Conservation (phyloP, 2,329 filamentous ascomycete species). For the Colletotrichum sp. region DNA sequence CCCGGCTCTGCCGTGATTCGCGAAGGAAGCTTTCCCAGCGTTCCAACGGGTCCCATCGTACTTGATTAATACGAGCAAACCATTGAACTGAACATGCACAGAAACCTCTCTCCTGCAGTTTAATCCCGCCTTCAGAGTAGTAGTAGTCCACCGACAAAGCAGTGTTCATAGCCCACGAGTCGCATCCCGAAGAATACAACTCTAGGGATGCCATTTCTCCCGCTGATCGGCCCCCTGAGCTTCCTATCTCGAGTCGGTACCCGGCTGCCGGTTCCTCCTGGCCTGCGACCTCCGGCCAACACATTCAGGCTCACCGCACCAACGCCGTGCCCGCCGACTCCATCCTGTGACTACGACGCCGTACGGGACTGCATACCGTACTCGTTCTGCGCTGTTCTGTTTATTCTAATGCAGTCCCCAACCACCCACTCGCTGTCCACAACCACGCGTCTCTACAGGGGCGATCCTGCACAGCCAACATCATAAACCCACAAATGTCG, state of each 20-base stretch:
- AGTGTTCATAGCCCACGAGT: background rate
- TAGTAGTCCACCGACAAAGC: background rate
- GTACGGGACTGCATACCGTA: background rate
- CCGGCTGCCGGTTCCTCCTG: conserved; percentile 11
- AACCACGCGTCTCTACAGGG: conserved; percentile 11
- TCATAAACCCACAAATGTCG: background rate
- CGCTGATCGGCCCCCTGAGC: conserved; percentile 9
- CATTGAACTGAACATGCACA: background rate
- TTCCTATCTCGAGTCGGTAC: conserved; percentile 8
- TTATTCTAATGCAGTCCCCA: background rate
- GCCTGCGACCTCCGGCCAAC: conserved; percentile 3
- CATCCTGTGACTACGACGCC: conserved; percentile 9
- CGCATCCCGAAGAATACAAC: background rate
- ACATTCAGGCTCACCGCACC: background rate
- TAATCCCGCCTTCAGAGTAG: background rate
- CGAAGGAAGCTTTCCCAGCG: background rate
- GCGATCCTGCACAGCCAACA: background rate
- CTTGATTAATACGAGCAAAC: conserved; percentile 16
- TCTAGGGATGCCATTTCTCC: background rate
- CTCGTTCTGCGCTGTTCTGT: background rate
- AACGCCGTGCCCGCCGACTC: background rate
- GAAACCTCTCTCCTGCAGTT: background rate
- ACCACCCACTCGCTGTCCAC: background rate
- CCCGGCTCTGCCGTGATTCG: background rate
- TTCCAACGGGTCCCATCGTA: conserved; percentile 9